Base-by-base conservation (phyloP, 257 asterid species). In the Apocynum venetum region DNA sequence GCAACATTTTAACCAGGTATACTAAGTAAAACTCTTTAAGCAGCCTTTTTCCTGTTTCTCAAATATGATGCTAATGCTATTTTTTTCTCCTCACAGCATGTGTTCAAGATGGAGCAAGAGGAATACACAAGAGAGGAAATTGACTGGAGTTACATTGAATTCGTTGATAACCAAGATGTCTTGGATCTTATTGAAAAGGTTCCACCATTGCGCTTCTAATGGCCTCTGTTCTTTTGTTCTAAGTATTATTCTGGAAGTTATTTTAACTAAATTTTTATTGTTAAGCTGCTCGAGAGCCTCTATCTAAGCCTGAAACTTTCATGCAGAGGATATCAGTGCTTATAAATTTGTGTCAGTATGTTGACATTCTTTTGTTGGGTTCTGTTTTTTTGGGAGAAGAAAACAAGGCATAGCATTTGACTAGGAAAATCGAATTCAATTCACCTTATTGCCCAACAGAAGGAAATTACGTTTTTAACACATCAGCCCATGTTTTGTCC, bases 101-200 rank as follows among this genome's bases (percentile, higher is more conserved):
- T 95, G 82, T 95, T 95, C 85, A 95, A 95, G 93, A 91, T 93
- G 96, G 98, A 91, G 91, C 99, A 95, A 84, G 98, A 95, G 87
- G 99, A 95, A 84, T 95, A 95, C 92, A 88, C 91, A 60, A 92
- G 80, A 78, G 98, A 95, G 87, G 93, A 85, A 89, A 95, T 95
- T 80, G 91, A 95, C 79, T 95, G 98, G 98, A 92, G 98, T 88
- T 95, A 92, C 89, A 95, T 95, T 55, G 98, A 95, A 80, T 95
- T 95, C 78, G 97, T 95, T 57, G 99, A 95, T 84, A 95, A 95
- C 82, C 97, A 93, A 85, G 99, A 95, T 80, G 98, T 93, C 85
- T 88, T 95, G 82, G 99, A 95, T 87, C 98, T 95, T 79, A 90
- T 95, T 55, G 99, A 95, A 89, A 95, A 95, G 99, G 99, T 94